phyloP scores from a whole-genome alignment of 352 stramenopile genomes.

The Phytophthora uliginosa region DNA sequence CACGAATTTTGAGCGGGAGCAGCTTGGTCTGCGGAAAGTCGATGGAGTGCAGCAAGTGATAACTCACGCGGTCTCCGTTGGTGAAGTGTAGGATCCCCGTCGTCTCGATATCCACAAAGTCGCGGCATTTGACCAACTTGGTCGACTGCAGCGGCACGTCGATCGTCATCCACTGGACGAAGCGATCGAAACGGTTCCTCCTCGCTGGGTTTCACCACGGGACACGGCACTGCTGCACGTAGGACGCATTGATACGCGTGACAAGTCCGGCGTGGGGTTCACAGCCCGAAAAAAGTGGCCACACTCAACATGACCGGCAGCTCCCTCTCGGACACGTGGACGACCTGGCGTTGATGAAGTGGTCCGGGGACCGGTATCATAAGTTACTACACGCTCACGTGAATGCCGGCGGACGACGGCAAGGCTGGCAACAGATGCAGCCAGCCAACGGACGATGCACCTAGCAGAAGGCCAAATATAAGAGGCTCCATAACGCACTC shows the following conservation, averaged over 20 bases:
- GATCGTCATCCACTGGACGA: slow-evolving; percentile 43
- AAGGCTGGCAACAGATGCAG: not conserved
- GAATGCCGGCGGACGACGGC: not conserved
- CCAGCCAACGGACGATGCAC: slow-evolving; percentile 4
- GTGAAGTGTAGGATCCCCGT: slow-evolving; percentile 37
- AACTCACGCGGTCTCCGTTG: slow-evolving; percentile 43
- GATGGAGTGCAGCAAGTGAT: slow-evolving; percentile 53
- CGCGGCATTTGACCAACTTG: slow-evolving; percentile 35
- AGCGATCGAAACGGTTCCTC: slow-evolving; percentile 38
- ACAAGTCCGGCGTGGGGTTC: slow-evolving; percentile 42
- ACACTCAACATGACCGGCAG: slow-evolving; percentile 35
- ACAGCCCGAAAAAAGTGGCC: slow-evolving; percentile 35
- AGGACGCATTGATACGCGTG: slow-evolving; percentile 47
- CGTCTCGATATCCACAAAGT: slow-evolving; percentile 50
- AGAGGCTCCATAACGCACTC: not conserved
- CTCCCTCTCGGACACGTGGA: slow-evolving; percentile 24
- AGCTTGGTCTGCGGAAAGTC: slow-evolving; percentile 48
- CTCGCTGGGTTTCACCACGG: slow-evolving; percentile 32
- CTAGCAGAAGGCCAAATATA: slow-evolving; percentile 14
- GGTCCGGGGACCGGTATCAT: not conserved
- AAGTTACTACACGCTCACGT: not conserved
- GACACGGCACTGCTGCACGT: slow-evolving; percentile 32
- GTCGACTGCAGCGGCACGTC: slow-evolving; percentile 27
- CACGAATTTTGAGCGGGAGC: slow-evolving; percentile 39
- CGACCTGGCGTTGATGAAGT: slow-evolving; percentile 10